Base-by-base conservation (phyloP, 306 rosid species). In the Rosa lucieae region DNA sequence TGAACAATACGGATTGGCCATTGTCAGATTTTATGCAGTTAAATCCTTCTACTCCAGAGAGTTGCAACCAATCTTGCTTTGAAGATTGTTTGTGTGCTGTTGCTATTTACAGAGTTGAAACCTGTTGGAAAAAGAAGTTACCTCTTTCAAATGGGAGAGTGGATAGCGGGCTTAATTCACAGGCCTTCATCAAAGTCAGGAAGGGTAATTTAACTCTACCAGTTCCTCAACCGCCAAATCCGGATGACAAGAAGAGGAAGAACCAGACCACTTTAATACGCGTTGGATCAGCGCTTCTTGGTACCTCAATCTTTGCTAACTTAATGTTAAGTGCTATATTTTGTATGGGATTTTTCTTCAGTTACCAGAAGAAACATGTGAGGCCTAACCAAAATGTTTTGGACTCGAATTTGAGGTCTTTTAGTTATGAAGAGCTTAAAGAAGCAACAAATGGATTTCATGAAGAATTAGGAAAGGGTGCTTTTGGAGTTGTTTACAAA, bases 401-500 rank as follows among this genome's bases (percentile, higher is more conserved):
- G 29, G 74, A 80, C 5, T 15, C 49, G 6, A 83, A 73, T 72
- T 20, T 81, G 79, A 58, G 59, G 17, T 39, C 68, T 53, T 86
- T 84, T 56, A 46, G 84, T 21, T 84, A 77, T 23, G 6, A 53
- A 78, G 81, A 87, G 67, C 86, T 87, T 18, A 52, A 51, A 43
- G 78, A 73, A 79, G 88, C 86, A 9, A 87, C 86, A 14, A 29
- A 81, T 20, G 82, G 59, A 8, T 87, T 81, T 56, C 39, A 17
- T 5, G 85, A 83, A 78, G 87, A 75, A 67, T 26, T 86, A 55
- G 88, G 88, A 47, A 79, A 20, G 48, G 90, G 88, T 15, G 68
- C 79, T 8, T 87, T 80, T 51, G 90, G 88, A 43, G 53, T 35
- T 55, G 86, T 87, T 43, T 87, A 80, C 65, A 84, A 80, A 75